phyloP scores from a whole-genome alignment of 805 yeast genomes.

The Naumovozyma castellii region DNA sequence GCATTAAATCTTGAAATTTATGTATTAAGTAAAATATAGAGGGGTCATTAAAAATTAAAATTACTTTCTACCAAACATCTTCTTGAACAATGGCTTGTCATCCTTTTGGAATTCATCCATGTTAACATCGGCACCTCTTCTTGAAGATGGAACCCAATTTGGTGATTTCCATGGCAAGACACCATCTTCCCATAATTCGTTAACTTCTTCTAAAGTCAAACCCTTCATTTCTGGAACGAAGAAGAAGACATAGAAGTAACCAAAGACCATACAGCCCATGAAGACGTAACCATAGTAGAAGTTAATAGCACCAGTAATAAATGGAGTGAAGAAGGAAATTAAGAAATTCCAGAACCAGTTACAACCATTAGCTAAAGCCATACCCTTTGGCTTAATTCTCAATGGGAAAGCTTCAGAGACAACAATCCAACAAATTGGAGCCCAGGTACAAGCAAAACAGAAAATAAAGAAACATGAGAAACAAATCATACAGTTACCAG shows the following conservation, averaged over 20 bases:
- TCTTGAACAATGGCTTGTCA: conserved; percentile 13
- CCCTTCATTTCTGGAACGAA: conserved; percentile 68
- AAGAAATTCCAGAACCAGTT: conserved; percentile 58
- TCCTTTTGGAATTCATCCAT: conserved; percentile 9
- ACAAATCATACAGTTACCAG: conserved; percentile 32
- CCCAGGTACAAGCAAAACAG: conserved; percentile 66
- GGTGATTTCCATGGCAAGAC: conserved; percentile 35
- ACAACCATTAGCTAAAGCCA: conserved; percentile 47
- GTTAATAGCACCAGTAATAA: conserved; percentile 49
- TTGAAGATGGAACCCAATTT: conserved; percentile 38
- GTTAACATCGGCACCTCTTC: conserved; percentile 14
- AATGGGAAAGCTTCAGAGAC: conserved; percentile 62
- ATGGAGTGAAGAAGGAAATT: conserved; percentile 59
- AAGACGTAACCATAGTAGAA: conserved; percentile 56
- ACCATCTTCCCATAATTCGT: conserved; percentile 41
- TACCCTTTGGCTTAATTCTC: conserved; percentile 49
- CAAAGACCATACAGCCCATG: conserved; percentile 42
- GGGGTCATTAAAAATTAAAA: no score
- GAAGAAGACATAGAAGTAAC: conserved; percentile 54
- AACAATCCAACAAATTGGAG: conserved; percentile 54
- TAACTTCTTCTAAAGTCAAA: conserved; percentile 63
- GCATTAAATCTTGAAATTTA: no score
- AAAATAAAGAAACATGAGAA: conserved; percentile 43
- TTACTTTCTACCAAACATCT: conserved; percentile 1
- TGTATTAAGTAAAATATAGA: no score